Conservation (phyloP, 2,329 filamentous ascomycete species). For the Xylaria sp. region DNA sequence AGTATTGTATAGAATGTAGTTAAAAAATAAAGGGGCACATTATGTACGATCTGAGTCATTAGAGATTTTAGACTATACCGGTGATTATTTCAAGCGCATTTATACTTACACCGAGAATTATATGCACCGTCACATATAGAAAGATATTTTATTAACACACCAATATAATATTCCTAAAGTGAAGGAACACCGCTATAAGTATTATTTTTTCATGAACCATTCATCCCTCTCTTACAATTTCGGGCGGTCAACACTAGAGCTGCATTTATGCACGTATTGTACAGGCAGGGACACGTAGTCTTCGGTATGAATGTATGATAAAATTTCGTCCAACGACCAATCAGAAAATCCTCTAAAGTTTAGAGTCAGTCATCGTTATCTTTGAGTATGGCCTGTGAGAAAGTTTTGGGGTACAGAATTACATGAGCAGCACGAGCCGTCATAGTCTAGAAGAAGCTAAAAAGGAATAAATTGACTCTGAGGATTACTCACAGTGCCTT, state of each 20-base stretch:
- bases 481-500: conserved; percentile 3
- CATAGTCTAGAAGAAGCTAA: background rate
- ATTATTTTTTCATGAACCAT: background rate
- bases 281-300: background rate
- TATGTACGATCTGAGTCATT: background rate
- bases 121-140: background rate
- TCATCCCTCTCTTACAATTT: conserved; percentile 5
- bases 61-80: background rate
- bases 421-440: background rate
- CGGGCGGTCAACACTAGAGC: background rate
- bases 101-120: background rate
- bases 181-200: background rate
- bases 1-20: background rate
- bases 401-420: background rate
- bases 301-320: conserved; percentile 3
- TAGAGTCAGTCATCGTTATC: background rate
- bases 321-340: conserved; percentile 26
- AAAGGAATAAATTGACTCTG: background rate
- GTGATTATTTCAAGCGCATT: background rate
- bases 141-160: background rate
- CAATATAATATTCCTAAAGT: background rate
- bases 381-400: background rate
- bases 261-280: background rate
- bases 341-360: conserved; percentile 11
- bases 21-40: background rate